Evolutionary conservation across 495 filamentous ascomycete genomes (phyloP).

Genomic region (Tuber microsphaerosporum): DNA sequence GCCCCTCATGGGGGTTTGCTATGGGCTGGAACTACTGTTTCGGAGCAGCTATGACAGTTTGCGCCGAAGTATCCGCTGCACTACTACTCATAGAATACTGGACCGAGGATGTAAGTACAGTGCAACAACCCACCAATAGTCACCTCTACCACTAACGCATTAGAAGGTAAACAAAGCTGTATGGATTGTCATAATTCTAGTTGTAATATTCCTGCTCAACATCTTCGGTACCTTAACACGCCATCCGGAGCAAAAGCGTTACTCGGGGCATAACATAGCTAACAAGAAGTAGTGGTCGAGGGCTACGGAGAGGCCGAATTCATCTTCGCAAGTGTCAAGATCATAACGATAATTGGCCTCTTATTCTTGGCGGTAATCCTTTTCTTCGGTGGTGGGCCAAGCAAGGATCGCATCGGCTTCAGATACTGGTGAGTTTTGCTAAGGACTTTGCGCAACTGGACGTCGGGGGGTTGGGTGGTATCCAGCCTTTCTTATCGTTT

Average conservation of each 20-base stretch:
- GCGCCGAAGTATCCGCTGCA: slow-evolving; percentile 35
- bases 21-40: slow-evolving; percentile 50
- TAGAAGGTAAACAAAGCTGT: slow-evolving; percentile 48
- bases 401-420: slow-evolving; percentile 55
- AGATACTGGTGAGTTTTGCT: slow-evolving; percentile 50
- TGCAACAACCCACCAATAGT: neutral
- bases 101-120: slow-evolving; percentile 24
- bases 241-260: slow-evolving; percentile 46
- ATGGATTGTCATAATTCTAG: slow-evolving; percentile 57
- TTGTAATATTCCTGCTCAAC: slow-evolving; percentile 56
- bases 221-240: slow-evolving; percentile 50
- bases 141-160: neutral
- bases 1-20: slow-evolving; percentile 73
- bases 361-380: slow-evolving; percentile 66
- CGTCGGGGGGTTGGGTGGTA: neutral
- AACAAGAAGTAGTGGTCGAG: slow-evolving; percentile 25
- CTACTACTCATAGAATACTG: slow-evolving; percentile 36
- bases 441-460: neutral
- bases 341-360: slow-evolving; percentile 59
- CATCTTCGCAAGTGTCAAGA: slow-evolving; percentile 54
- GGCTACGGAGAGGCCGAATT: slow-evolving; percentile 60
- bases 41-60: slow-evolving; percentile 31
- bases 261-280: neutral
- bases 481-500: neutral
- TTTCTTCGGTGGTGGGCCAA: slow-evolving; percentile 53